These are phyloP conservation scores for Apophysomyces variabilis DNA, from an alignment of 371 early-diverging fungal species.

Conservation along the genomic window DNA sequence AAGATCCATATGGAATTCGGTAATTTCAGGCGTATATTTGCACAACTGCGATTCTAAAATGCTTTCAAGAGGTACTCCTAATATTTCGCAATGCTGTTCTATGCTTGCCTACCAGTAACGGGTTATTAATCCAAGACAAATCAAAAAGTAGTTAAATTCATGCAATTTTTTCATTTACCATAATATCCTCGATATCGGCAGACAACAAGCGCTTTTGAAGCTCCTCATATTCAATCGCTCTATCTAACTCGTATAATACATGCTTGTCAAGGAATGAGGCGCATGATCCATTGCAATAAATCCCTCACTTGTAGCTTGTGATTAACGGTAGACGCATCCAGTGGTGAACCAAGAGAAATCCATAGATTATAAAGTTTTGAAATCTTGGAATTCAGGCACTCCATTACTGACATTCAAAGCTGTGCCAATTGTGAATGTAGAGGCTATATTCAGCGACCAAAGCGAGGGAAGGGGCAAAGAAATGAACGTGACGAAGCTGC, in stretches of 20 bases:
- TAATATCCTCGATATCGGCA: conserved; percentile 31
- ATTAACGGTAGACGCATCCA: conserved; percentile 13
- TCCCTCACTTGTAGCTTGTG: conserved; percentile 13
- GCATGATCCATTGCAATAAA: not conserved
- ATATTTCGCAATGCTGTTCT: conserved; percentile 22
- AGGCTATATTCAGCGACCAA: not conserved
- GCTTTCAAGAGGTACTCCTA: conserved; percentile 26
- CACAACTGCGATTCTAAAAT: conserved; percentile 18
- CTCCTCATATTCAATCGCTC: conserved; percentile 24
- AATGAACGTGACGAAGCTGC: not conserved
- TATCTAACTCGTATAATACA: conserved; percentile 30
- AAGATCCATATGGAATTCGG: conserved; percentile 1
- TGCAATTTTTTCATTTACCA: conserved; percentile 20
- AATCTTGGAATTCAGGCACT: conserved; percentile 11
- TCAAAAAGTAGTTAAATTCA: conserved; percentile 7
- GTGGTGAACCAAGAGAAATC: conserved; percentile 12
- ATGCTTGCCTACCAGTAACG: conserved; percentile 24
- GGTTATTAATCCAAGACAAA: not conserved
- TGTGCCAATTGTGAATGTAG: not conserved
- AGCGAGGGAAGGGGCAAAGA: not conserved
- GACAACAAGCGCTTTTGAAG: conserved; percentile 17
- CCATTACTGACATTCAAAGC: conserved; percentile 11
- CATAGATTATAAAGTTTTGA: conserved; percentile 12
- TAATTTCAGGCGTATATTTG: conserved; percentile 7
- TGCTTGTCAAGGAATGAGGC: conserved; percentile 17